These are phyloP conservation scores for Tetrastigma voinierianum DNA, from an alignment of 164 flowering plant species.

Conservation along the genomic window DNA sequence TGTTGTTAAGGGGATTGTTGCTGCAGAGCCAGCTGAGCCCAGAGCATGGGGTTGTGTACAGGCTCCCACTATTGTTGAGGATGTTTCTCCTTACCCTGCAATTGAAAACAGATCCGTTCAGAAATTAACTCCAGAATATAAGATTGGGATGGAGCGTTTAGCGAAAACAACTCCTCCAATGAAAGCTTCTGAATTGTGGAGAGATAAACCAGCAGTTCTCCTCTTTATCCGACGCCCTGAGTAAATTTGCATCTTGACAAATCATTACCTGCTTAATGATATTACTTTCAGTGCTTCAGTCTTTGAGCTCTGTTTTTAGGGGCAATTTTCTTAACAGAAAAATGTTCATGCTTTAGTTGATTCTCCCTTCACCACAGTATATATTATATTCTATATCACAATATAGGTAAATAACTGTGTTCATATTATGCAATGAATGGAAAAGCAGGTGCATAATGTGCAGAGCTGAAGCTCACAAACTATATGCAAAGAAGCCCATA, in stretches of 20 bases:
- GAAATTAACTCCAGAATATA: conserved; percentile 67
- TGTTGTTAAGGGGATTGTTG: conserved; percentile 66
- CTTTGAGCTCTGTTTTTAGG: too few relatives aligned
- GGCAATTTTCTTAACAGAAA: too few relatives aligned
- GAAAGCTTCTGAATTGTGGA: conserved; percentile 78
- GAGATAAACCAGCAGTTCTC: conserved; percentile 58
- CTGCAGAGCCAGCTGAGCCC: conserved; percentile 49
- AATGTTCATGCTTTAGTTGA: too few relatives aligned
- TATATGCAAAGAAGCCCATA: conserved; percentile 68
- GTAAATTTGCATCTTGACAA: conserved; percentile 30
- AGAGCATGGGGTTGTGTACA: conserved; percentile 59
- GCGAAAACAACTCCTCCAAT: conserved; percentile 70
- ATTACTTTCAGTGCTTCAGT: too few relatives aligned
- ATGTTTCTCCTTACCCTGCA: conserved; percentile 57
- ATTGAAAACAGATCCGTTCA: conserved; percentile 62
- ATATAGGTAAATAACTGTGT: too few relatives aligned
- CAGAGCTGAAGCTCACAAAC: conserved; percentile 80
- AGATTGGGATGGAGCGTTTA: conserved; percentile 63
- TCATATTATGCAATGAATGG: neutral
- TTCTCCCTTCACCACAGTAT: too few relatives aligned
- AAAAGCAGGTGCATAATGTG: conserved; percentile 84
- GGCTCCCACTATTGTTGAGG: conserved; percentile 48
- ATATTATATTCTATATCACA: too few relatives aligned
- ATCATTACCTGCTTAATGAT: neutral
- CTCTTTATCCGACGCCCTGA: conserved; percentile 76